These are phyloP conservation scores for Arthrobotrys sphaeroides DNA, from an alignment of 2,329 filamentous ascomycete species.

Conservation along the genomic window DNA sequence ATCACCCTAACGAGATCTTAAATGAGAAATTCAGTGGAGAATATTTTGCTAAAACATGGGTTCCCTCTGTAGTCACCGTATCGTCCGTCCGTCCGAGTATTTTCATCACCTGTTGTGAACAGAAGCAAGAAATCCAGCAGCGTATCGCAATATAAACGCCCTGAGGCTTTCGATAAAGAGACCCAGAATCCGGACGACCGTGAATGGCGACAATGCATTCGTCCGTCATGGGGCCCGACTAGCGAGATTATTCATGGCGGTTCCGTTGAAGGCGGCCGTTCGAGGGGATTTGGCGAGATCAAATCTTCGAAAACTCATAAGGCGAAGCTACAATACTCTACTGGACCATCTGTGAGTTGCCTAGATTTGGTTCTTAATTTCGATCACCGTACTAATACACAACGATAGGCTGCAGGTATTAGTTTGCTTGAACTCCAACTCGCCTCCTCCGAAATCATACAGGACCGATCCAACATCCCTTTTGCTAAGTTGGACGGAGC, in stretches of 20 bases:
- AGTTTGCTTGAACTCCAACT: conserved; percentile 57
- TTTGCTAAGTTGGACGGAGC: conserved; percentile 59
- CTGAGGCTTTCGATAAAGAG: conserved; percentile 36
- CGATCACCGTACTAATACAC: not conserved
- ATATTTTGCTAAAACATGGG: conserved; percentile 48
- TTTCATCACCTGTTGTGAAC: conserved; percentile 46
- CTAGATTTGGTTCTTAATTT: not conserved
- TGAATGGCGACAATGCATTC: conserved; percentile 48
- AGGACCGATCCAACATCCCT: conserved; percentile 63
- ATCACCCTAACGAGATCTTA: conserved; percentile 51
- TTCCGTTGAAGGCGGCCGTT: conserved; percentile 28
- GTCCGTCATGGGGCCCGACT: conserved; percentile 43
- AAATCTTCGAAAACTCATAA: conserved; percentile 42
- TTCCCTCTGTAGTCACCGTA: conserved; percentile 50
- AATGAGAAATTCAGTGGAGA: conserved; percentile 48
- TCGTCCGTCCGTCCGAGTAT: conserved; percentile 47
- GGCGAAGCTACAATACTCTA: conserved; percentile 40
- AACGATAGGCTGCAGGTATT: conserved; percentile 17
- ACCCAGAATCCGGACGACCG: conserved; percentile 34
- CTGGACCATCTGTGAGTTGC: conserved; percentile 12
- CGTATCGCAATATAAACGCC: conserved; percentile 29
- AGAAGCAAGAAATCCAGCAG: conserved; percentile 31
- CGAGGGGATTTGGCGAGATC: conserved; percentile 37
- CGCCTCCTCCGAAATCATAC: conserved; percentile 58
- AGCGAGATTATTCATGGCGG: conserved; percentile 34